These are phyloP conservation scores for Aspergillus sp. DNA, from an alignment of 2,329 filamentous ascomycete genomes.

Conservation along the genomic window DNA sequence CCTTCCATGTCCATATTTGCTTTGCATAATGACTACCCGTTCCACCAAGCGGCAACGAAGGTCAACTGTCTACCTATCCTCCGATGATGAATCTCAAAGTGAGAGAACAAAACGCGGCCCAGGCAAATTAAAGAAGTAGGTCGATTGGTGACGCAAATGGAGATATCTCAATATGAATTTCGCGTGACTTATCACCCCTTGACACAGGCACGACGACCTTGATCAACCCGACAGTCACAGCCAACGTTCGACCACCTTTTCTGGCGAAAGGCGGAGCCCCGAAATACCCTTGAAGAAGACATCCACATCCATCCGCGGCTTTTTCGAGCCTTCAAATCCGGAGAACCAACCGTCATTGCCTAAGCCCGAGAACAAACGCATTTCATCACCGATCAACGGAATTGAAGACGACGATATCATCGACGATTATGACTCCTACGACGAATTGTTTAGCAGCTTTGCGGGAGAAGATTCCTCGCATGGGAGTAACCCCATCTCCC, in stretches of 20 bases:
- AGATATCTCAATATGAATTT: no score
- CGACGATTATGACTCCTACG: constrained; percentile 38
- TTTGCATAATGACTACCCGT: constrained; percentile 30
- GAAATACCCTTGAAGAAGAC: no score
- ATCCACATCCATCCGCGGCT: no score
- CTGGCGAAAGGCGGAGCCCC: no score
- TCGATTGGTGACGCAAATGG: no score
- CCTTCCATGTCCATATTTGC: background rate
- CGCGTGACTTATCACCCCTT: no score
- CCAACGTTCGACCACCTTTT: no score
- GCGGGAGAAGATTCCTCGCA: constrained; percentile 17
- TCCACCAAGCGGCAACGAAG: constrained; percentile 38
- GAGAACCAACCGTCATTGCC: constrained; percentile 38
- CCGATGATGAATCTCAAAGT: constrained; percentile 17
- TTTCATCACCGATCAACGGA: background rate
- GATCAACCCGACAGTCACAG: no score
- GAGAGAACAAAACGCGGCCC: constrained; percentile 2
- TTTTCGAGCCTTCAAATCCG: constrained; percentile 27
- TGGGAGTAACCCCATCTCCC: background rate
- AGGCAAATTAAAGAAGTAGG: no score
- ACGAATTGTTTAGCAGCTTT: constrained; percentile 36
- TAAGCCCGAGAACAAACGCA: constrained; percentile 20
- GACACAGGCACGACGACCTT: no score
- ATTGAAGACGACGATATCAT: constrained; percentile 34
- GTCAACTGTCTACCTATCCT: constrained; percentile 26